Percentiles rank a stretch among this genome's conserved stretches.
Conservation (phyloP, 129 eudicot genomes). For the Heracleum sosnowskyi region DNA sequence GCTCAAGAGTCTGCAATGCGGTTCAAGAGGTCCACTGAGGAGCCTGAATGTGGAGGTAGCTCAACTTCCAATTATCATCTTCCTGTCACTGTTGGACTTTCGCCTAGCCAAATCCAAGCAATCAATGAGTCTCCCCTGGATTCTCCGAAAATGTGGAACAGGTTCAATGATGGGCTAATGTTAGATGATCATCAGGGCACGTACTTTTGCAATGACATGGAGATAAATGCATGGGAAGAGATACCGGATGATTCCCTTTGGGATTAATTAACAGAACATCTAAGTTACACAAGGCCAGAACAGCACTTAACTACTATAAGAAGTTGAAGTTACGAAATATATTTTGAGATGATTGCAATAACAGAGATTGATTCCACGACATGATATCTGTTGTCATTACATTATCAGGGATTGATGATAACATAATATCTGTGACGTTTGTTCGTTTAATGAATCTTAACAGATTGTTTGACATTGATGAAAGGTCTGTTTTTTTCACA, state of each 20-base stretch:
- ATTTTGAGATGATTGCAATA: conserved; percentile 1
- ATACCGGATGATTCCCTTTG: conserved; percentile 51
- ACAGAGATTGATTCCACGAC: neutral
- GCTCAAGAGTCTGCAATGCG: conserved; percentile 46
- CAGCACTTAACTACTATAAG: neutral
- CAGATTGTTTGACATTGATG: conserved; percentile 5
- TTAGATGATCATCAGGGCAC: conserved; percentile 19
- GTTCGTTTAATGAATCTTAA: neutral
- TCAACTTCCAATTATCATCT: conserved; percentile 26
- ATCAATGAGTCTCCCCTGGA: conserved; percentile 49
- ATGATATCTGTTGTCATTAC: neutral
- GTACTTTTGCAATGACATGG: conserved; percentile 26
- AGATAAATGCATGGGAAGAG: conserved; percentile 39
- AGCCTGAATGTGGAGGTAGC: conserved; percentile 19
- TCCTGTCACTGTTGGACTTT: conserved; percentile 38
- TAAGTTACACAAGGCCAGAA: neutral
- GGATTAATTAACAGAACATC: conserved; percentile 17
- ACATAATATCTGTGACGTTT: neutral
- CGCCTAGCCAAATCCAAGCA: conserved; percentile 53
- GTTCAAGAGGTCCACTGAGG: conserved; percentile 11
- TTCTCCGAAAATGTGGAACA: conserved; percentile 40
- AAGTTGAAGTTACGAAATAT: neutral
- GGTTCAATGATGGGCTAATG: conserved; percentile 18
- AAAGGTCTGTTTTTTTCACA: conserved; percentile 1
- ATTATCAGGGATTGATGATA: neutral